Evolutionary conservation across 257 asterid genomes (phyloP), one percentile per base, ranked within the genome.

Genomic region (Prunella vulgaris): DNA sequence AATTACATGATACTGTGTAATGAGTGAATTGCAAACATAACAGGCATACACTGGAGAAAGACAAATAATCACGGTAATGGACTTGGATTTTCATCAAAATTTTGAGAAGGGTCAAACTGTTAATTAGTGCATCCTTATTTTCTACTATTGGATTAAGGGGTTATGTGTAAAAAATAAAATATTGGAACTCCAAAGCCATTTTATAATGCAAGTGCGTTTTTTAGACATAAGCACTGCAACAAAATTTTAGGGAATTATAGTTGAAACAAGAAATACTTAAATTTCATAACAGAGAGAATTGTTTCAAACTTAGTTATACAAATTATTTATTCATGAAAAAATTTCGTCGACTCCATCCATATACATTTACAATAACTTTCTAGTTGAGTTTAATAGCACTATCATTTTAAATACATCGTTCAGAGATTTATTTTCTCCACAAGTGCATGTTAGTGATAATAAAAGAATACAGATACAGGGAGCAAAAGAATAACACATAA

Each of bases 371-470:
- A 46, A 32, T 18, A 35, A 35, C n/a, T 14, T 18, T 48, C 66
- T 35, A 71, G 59, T 64, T 76, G 48, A 76, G 20, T 42, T 25
- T 64, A 60, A 48, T 20, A 22, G 25, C 7, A 18, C n/a, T 49
- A 52, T 56, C 66, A 35, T 37, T 49, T 2, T 32, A 22, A 63
- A 35, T 38, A 4, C 58, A 68, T 68, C 58, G 61, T 56, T 58
- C 62, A 73, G 22, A 12, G 51, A 49, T 35, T 67, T 53, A 70
- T 65, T 49, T 42, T 60, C 46, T 46, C 64, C 48, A 61, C 21
- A 10, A 49, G 25, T 0, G 35, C 13, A 13, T 33, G 17, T 40
- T 8, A 62, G 33, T 27, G 51, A 53, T 32, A 61, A 58, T 10
- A 58, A 30, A 51, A 68, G 9, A 46, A 53, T 59, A 63, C 44